Percentiles rank a stretch among this genome's conserved stretches.
Conservation (phyloP, 2,329 filamentous ascomycete genomes). For the Pseudonectria buxi region DNA sequence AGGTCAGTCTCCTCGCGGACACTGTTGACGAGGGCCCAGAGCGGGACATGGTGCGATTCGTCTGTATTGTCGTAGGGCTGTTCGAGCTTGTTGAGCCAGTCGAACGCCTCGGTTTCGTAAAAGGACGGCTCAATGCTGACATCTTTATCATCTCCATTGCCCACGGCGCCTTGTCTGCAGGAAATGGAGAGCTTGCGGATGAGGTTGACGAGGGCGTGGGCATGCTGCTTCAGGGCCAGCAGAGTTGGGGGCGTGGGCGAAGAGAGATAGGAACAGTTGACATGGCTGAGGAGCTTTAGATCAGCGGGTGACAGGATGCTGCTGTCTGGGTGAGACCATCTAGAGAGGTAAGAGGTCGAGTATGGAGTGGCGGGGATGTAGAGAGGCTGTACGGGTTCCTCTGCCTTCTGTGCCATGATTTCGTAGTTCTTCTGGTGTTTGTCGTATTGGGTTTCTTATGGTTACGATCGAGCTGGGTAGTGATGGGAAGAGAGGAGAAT, state of each 20-base stretch:
- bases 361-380: slow-evolving; percentile 21
- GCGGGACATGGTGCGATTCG: slow-evolving; percentile 38
- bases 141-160: slow-evolving; percentile 5
- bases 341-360: slow-evolving; percentile 20
- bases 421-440: no score
- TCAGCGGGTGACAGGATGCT: slow-evolving; percentile 15
- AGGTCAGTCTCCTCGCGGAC: slow-evolving; percentile 36
- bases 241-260: slow-evolving; percentile 47
- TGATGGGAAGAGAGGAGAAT: no score
- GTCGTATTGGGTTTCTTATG: no score
- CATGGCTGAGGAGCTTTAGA: slow-evolving; percentile 28
- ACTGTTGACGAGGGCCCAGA: slow-evolving; percentile 40
- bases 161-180: slow-evolving; percentile 16
- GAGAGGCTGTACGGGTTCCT: slow-evolving; percentile 2
- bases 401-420: slow-evolving; percentile 2
- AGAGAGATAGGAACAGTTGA: slow-evolving; percentile 54
- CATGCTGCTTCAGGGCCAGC: slow-evolving; percentile 52
- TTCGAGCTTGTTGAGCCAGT: slow-evolving; percentile 49
- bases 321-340: slow-evolving; percentile 16
- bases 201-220: slow-evolving; percentile 48
- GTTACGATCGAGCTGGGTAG: no score
- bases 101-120: slow-evolving; percentile 42
- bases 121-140: slow-evolving; percentile 29
- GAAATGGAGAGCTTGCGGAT: slow-evolving; percentile 42
- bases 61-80: slow-evolving; percentile 43